Evolutionary conservation across 352 stramenopile genomes (phyloP).

Genomic region (Pythium brachiatum): DNA sequence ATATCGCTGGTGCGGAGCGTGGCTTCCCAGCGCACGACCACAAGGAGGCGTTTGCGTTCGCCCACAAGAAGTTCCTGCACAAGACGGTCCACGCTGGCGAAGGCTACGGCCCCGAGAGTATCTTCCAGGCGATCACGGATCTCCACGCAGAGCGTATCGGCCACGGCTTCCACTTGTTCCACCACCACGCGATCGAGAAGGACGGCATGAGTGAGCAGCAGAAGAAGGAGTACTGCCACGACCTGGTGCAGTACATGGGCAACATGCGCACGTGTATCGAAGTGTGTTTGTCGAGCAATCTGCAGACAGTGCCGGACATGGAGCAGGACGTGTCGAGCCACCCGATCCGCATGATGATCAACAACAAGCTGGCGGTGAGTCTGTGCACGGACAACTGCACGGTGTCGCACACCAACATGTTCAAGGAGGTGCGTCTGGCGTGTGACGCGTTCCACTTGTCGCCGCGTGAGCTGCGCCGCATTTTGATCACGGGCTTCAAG

Average conservation of each 20-base stretch:
- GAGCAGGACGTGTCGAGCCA: constrained; percentile 68
- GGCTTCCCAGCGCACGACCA: constrained; percentile 82
- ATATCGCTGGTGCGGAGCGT: constrained; percentile 79
- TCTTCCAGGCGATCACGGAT: constrained; percentile 86
- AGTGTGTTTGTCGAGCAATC: constrained; percentile 86
- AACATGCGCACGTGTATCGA: constrained; percentile 82
- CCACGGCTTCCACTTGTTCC: constrained; percentile 83
- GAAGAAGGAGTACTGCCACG: constrained; percentile 66
- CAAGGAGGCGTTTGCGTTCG: constrained; percentile 78
- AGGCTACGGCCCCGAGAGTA: constrained; percentile 84
- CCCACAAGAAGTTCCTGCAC: constrained; percentile 87
- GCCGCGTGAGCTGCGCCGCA: constrained; percentile 63
- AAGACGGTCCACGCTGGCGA: constrained; percentile 89
- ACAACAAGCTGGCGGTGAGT: constrained; percentile 75
- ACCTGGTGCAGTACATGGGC: constrained; percentile 82
- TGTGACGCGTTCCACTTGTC: constrained; percentile 78
- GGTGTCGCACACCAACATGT: constrained; percentile 84
- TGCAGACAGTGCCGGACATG: constrained; percentile 83
- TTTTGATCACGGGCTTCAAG: constrained; percentile 79
- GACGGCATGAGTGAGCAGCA: constrained; percentile 44
- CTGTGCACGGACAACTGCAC: constrained; percentile 89
- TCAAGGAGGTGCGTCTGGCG: constrained; percentile 76
- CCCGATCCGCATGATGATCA: constrained; percentile 77
- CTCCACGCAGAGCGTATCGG: constrained; percentile 85
- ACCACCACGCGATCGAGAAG: constrained; percentile 69